These are phyloP conservation scores for Brachypodium distachyon DNA, from an alignment of 202 grass and related monocot genomes.

Conservation along the genomic window DNA sequence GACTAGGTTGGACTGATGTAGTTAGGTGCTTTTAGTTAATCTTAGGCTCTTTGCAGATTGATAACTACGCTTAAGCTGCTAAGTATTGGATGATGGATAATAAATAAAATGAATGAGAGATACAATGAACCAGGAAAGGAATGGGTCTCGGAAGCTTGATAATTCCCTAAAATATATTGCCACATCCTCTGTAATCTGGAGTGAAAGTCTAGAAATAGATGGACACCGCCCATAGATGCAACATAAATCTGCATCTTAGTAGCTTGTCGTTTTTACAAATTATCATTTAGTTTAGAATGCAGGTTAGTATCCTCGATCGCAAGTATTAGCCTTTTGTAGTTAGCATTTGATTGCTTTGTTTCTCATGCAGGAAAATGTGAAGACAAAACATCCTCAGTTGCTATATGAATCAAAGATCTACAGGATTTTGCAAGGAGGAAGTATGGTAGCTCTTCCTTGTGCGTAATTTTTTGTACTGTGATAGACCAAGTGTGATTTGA, in stretches of 20 bases:
- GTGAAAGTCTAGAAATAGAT: neutral
- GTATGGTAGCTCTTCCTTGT: constrained; percentile 33
- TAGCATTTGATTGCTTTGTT: constrained; percentile 8
- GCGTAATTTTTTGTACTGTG: neutral
- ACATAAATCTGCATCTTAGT: neutral
- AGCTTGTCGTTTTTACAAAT: neutral
- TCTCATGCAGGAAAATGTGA: constrained; percentile 86
- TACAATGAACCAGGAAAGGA: neutral
- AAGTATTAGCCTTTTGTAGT: neutral
- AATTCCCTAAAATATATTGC: neutral
- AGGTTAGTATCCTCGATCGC: neutral
- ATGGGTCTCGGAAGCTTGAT: neutral
- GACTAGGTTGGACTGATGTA: neutral
- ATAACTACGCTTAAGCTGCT: neutral
- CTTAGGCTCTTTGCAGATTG: neutral
- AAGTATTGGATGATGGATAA: neutral
- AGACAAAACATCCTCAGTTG: constrained; percentile 96
- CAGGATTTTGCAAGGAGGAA: constrained; percentile 90
- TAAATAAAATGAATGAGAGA: neutral
- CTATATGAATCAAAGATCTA: constrained; percentile 96
- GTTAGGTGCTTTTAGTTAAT: neutral
- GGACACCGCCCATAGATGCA: neutral
- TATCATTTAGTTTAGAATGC: neutral
- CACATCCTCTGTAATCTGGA: neutral
- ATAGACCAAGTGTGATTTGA: constrained; percentile 18